phyloP scores from a whole-genome alignment of 805 yeast genomes.

The Clavispora santaluciae region DNA sequence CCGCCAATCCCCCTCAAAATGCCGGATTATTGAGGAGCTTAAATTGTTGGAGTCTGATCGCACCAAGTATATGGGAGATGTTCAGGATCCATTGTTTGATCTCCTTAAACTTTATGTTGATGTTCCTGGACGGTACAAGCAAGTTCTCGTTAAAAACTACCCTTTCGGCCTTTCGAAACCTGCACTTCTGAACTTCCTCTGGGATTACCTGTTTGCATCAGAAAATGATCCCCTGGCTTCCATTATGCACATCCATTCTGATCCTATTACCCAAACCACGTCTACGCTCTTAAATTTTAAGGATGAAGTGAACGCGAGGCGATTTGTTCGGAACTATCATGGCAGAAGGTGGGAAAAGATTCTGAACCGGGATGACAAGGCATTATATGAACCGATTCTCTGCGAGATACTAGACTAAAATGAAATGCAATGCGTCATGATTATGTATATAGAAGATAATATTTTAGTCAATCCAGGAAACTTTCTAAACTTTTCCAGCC shows the following conservation, averaged over 20 bases:
- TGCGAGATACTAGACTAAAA: slow-evolving; percentile 31
- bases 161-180: slow-evolving; percentile 40
- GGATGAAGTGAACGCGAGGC: slow-evolving; percentile 39
- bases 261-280: slow-evolving; percentile 24
- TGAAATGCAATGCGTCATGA: not conserved
- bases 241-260: slow-evolving; percentile 20
- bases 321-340: slow-evolving; percentile 51
- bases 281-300: slow-evolving; percentile 40
- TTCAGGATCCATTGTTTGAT: slow-evolving; percentile 12
- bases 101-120: slow-evolving; percentile 17
- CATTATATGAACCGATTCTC: slow-evolving; percentile 32
- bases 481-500: slow-evolving; percentile 62
- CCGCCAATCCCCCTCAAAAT: not conserved
- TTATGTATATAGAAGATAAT: not conserved
- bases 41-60: slow-evolving; percentile 3
- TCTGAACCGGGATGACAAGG: slow-evolving; percentile 21
- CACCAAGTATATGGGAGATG: slow-evolving; percentile 3
- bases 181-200: slow-evolving; percentile 36
- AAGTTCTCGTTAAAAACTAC: slow-evolving; percentile 41
- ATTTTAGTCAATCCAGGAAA: not conserved
- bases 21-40: slow-evolving; percentile 1
- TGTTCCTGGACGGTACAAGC: slow-evolving; percentile 16
- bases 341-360: slow-evolving; percentile 41
- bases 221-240: slow-evolving; percentile 15
- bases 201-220: slow-evolving; percentile 46